Evolutionary conservation across 345 rosid species (phyloP).

Genomic region (Populus euphratica): DNA sequence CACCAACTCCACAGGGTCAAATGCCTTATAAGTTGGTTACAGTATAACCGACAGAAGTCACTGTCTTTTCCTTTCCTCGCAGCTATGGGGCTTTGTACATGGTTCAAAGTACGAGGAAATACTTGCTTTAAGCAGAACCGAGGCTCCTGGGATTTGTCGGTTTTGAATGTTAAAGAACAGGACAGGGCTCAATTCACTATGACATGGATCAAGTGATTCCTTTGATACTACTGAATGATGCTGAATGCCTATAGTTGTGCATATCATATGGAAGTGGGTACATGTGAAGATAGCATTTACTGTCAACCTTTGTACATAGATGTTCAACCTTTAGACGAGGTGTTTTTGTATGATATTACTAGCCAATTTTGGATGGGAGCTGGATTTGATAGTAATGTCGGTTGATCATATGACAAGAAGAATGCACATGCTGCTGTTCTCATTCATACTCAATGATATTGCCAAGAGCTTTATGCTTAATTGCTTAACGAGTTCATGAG

Average conservation of each 20-base stretch:
- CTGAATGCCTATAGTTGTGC: background rate
- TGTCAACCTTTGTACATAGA: slow-evolving; percentile 12
- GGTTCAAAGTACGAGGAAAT: slow-evolving; percentile 83
- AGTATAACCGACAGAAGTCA: background rate
- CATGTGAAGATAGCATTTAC: background rate
- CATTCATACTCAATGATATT: too few relatives aligned
- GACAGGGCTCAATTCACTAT: background rate
- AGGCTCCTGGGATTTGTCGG: slow-evolving; percentile 72
- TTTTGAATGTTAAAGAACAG: slow-evolving; percentile 39
- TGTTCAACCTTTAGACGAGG: slow-evolving; percentile 5
- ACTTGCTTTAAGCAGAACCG: slow-evolving; percentile 59
- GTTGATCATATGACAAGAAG: background rate
- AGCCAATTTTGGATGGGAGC: background rate
- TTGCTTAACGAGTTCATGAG: too few relatives aligned
- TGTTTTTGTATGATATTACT: background rate
- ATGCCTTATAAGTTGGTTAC: background rate
- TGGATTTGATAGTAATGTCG: background rate
- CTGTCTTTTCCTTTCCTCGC: slow-evolving; percentile 14
- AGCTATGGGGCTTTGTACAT: slow-evolving; percentile 94
- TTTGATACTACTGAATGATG: background rate
- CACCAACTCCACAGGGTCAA: too few relatives aligned
- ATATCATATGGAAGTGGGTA: background rate
- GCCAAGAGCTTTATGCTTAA: too few relatives aligned
- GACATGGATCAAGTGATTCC: background rate
- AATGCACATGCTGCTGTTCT: background rate